Percentiles rank a stretch among this genome's conserved stretches.
These are phyloP conservation scores for Chlorella sorokiniana DNA, from an alignment of 139 green algal genomes.

Conservation along the genomic window DNA sequence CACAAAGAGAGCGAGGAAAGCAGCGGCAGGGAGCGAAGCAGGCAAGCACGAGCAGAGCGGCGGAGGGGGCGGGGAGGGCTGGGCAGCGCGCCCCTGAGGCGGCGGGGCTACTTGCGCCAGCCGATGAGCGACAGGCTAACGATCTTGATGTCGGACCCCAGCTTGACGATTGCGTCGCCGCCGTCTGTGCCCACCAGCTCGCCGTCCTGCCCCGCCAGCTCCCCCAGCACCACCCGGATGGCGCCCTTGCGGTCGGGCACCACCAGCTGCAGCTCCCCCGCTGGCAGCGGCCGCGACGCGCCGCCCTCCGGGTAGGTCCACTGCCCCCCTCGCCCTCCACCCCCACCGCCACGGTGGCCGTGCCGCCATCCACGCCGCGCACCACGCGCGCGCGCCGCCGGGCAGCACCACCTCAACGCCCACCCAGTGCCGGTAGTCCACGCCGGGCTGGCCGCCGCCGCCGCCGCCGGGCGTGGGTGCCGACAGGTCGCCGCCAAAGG, in stretches of 20 bases:
- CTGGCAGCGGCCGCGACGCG: neutral
- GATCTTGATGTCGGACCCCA: slow-evolving; percentile 54
- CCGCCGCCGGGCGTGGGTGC: slow-evolving; percentile 18
- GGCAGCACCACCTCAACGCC: slow-evolving; percentile 34
- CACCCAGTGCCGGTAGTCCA: slow-evolving; percentile 29
- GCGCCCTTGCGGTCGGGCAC: slow-evolving; percentile 20
- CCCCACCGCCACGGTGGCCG: slow-evolving; percentile 28
- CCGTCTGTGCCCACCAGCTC: slow-evolving; percentile 53
- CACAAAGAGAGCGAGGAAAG: neutral
- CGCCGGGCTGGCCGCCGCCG: neutral
- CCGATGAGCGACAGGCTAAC: slow-evolving; percentile 24
- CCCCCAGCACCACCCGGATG: slow-evolving; percentile 35
- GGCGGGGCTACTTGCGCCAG: slow-evolving; percentile 6
- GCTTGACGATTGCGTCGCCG: slow-evolving; percentile 56
- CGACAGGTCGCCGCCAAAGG: slow-evolving; percentile 10
- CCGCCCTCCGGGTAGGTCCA: neutral
- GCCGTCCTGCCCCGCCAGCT: slow-evolving; percentile 45
- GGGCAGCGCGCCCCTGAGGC: neutral
- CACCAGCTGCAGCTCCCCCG: slow-evolving; percentile 14
- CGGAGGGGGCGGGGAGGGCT: neutral
- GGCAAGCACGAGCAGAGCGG: neutral
- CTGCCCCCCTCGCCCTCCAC: neutral
- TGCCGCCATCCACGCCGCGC: slow-evolving; percentile 24
- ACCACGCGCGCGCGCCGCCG: slow-evolving; percentile 26
- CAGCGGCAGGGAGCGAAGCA: neutral